Evolutionary conservation across 1,139 yeast species (phyloP).

Genomic region (Yamadazyma sp.): DNA sequence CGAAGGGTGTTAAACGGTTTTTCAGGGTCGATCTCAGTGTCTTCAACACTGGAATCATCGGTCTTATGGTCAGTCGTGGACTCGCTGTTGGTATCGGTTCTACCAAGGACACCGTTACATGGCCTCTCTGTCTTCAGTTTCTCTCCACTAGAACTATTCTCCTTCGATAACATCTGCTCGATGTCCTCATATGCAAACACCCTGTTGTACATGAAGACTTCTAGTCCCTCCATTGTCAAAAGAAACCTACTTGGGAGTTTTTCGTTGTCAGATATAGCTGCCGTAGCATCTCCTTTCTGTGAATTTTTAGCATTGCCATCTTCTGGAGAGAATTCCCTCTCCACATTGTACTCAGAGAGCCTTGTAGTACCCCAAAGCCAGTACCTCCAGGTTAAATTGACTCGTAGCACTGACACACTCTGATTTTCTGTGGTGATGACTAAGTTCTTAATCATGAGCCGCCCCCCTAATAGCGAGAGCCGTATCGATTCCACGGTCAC

Average conservation of each 20-base stretch:
- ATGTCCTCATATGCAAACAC: constrained; percentile 74
- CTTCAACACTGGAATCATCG: constrained; percentile 3
- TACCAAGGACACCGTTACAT: background rate
- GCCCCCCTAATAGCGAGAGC: constrained; percentile 78
- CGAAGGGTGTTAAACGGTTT: constrained; percentile 7
- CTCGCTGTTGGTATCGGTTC: background rate
- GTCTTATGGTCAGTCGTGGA: constrained; percentile 5
- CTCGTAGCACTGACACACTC: constrained; percentile 66
- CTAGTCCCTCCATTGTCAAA: constrained; percentile 71
- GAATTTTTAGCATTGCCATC: constrained; percentile 18
- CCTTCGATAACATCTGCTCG: constrained; percentile 39
- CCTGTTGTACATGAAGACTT: constrained; percentile 77
- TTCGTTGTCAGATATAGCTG: constrained; percentile 32
- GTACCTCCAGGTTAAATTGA: constrained; percentile 85
- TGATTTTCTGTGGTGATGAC: constrained; percentile 70
- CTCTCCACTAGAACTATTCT: constrained; percentile 3
- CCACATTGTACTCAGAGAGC: constrained; percentile 38
- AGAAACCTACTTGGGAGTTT: constrained; percentile 60
- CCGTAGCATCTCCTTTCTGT: background rate
- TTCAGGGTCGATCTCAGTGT: constrained; percentile 4
- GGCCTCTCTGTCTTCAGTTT: background rate
- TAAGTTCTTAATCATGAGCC: constrained; percentile 74
- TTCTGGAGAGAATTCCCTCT: constrained; percentile 20
- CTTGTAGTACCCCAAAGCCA: constrained; percentile 66
- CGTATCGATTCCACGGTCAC: constrained; percentile 72